Conservation (phyloP, 331 rosid genomes). For the Dryas integrifolia region DNA sequence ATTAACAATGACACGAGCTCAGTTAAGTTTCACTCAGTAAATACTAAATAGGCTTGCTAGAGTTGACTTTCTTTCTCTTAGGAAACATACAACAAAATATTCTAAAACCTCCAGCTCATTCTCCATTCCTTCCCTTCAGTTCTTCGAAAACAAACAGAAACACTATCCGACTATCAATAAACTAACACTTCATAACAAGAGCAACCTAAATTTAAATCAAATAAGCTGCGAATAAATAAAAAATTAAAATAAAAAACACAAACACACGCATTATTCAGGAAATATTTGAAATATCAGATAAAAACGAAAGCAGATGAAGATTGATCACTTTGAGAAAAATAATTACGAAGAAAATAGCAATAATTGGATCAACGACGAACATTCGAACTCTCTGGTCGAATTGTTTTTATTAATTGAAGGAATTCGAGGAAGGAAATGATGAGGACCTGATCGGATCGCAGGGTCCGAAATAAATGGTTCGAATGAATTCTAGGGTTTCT, state of each 20-base stretch:
- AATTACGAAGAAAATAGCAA: background rate
- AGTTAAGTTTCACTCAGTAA: background rate
- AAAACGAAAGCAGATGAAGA: background rate
- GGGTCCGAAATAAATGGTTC: background rate
- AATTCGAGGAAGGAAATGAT: constrained; percentile 17
- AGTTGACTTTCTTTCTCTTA: constrained; percentile 21
- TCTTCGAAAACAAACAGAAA: constrained; percentile 4
- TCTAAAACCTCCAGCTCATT: constrained; percentile 14
- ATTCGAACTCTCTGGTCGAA: constrained; percentile 15
- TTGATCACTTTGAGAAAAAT: background rate
- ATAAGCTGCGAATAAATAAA: constrained; percentile 15
- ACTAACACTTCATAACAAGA: background rate
- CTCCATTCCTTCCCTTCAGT: background rate
- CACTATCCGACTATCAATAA: background rate
- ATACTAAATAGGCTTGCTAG: background rate
- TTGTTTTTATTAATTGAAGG: background rate
- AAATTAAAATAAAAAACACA: background rate
- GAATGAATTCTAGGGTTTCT: constrained; percentile 41
- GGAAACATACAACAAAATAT: background rate
- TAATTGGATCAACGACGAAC: background rate
- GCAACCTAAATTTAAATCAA: constrained; percentile 2
- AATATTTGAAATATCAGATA: background rate
- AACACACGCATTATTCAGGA: background rate
- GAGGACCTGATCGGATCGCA: constrained; percentile 47
- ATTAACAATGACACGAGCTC: background rate